Evolutionary conservation across 805 yeast species (phyloP), one percentile per base, ranked within the genome.

Genomic region (Yamadazyma insecticola): DNA sequence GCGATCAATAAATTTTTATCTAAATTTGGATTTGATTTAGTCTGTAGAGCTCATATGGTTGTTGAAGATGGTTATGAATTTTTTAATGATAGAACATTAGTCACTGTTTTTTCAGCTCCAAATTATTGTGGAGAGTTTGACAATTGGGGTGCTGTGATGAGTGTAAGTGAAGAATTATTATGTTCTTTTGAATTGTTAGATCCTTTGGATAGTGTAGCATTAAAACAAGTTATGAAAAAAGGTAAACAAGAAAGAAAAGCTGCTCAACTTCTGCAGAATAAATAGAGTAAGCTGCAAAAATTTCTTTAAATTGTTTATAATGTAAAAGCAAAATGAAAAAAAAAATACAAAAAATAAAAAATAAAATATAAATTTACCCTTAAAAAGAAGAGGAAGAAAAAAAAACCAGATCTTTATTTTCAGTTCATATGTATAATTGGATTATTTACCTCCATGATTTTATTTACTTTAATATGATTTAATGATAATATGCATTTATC

Each of bases 111-210:
- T 48, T 72, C 78, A 37, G 94, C 92, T 4, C 94, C 94, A 1
- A 84, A 84, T 51, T 84, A 84, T 48, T 81, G 89, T 60, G 89
- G 89, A 7, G 88, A 81, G 50, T 81, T 81, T 57, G 78, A 79
- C 45, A 81, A 81, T 48, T 81, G 82, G 78, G 89, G 89, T 12
- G 98, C 98, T 2, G 97, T 90, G 4, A 90, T 90, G 97, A 80
- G 94, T 46, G 97, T 90, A 11, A 76, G 86, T 41, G 96, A 90
- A 41, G 97, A 90, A 47, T 68, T 90, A 43, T 65, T 92, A 35
- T 90, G 98, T 58, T 81, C 92, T 40, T 90, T 90, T 58, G 98
- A 90, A 57, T 71, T 90, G 33, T 67, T 90, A 37, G 96, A 92
- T 59, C 98, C 98, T 6, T 68, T 92, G 46, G 97, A 90, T 60